These are phyloP conservation scores for Penicillium fimorum DNA, from an alignment of 495 filamentous ascomycete species.

Conservation along the genomic window DNA sequence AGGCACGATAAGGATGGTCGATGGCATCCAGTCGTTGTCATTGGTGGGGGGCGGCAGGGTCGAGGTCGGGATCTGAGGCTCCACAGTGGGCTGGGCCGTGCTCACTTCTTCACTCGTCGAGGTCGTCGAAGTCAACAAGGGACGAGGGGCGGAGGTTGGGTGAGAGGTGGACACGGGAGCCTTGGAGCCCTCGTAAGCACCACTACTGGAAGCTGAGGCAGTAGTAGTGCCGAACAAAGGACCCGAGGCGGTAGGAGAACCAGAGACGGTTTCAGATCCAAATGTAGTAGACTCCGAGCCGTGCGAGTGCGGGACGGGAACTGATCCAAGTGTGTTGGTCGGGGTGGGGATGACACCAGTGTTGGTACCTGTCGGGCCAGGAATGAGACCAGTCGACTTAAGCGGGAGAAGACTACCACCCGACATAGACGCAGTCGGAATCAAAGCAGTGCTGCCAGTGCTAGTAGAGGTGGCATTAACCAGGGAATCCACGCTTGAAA, in stretches of 20 bases:
- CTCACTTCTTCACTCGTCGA: conserved; percentile 7
- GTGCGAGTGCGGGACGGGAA: conserved; percentile 22
- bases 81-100: conserved; percentile 24
- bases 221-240: conserved; percentile 17
- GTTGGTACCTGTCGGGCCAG: conserved; percentile 26
- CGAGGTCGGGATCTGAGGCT: conserved; percentile 22
- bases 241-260: conserved; percentile 18
- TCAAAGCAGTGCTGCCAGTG: conserved; percentile 17
- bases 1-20: conserved; percentile 27
- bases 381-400: conserved; percentile 20
- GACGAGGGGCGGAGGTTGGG: conserved; percentile 21
- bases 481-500: conserved; percentile 13
- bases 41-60: conserved; percentile 17
- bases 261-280: conserved; percentile 6
- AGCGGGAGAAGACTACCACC: conserved; percentile 9
- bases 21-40: conserved; percentile 29
- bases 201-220: conserved; percentile 12
- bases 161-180: conserved; percentile 20
- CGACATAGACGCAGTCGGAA: conserved; percentile 18
- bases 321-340: conserved; percentile 26
- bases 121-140: conserved; percentile 4
- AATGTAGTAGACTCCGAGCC: conserved; percentile 13
- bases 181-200: conserved; percentile 12
- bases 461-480: conserved; percentile 11
- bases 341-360: conserved; percentile 27